A percentile compares a stretch with the other conserved stretches of the same genome.
Conservation (phyloP, 208 protist genomes). For the Histomonas meleagridis region DNA sequence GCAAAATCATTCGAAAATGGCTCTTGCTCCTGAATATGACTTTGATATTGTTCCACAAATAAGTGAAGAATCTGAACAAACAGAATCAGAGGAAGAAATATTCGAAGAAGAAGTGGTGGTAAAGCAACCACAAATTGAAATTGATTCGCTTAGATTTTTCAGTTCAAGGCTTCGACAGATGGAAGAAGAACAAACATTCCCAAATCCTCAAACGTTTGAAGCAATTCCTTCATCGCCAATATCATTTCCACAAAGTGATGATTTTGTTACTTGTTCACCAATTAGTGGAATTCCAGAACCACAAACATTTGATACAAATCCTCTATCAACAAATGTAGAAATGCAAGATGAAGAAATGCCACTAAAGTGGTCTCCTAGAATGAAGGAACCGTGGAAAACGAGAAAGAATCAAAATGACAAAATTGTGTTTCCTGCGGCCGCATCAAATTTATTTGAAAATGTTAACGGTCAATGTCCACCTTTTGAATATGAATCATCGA, state of each 20-base stretch:
- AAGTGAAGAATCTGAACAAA: background rate
- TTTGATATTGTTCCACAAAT: too few species aligned
- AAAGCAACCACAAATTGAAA: background rate
- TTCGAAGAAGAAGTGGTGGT: background rate
- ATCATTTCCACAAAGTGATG: too few species aligned
- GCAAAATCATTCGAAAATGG: background rate
- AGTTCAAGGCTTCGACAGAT: too few species aligned
- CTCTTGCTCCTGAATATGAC: too few species aligned
- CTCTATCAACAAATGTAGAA: background rate
- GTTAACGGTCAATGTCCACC: too few species aligned
- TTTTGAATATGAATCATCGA: background rate
- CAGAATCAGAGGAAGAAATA: background rate
- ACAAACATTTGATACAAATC: background rate
- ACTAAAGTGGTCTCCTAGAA: constrained; percentile 2
- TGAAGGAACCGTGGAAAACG: background rate
- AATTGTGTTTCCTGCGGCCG: too few species aligned
- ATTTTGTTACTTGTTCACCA: too few species aligned
- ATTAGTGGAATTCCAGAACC: too few species aligned
- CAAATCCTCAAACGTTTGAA: background rate
- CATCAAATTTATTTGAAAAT: background rate
- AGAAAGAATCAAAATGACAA: background rate
- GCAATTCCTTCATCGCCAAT: background rate
- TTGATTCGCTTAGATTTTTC: background rate
- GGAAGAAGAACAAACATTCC: background rate
- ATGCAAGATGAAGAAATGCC: too few species aligned